These are phyloP conservation scores for Lepiota brunneoincarnata DNA, from an alignment of 768 basidiomycete genomes.

Conservation along the genomic window DNA sequence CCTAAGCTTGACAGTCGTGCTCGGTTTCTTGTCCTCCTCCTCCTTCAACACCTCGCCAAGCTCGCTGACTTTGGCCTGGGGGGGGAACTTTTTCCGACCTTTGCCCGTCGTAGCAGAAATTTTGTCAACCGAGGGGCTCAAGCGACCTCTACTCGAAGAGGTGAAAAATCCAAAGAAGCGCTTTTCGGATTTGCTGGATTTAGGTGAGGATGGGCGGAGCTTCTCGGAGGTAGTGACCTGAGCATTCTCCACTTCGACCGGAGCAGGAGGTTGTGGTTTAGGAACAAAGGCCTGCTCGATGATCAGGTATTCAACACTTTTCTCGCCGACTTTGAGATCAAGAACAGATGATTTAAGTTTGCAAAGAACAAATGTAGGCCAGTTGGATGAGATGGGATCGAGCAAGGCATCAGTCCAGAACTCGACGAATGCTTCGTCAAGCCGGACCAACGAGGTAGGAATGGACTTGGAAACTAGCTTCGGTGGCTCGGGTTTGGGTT, in stretches of 20 bases:
- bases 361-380: conserved; percentile 72
- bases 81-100: conserved; percentile 33
- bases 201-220: conserved; percentile 31
- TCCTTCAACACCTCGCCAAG: conserved; percentile 69
- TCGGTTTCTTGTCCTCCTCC: conserved; percentile 31
- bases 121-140: conserved; percentile 26
- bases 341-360: conserved; percentile 48
- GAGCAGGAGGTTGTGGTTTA: conserved; percentile 30
- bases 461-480: conserved; percentile 38
- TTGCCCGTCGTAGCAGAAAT: conserved; percentile 28
- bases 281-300: conserved; percentile 59
- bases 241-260: conserved; percentile 9
- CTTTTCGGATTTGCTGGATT: conserved; percentile 55
- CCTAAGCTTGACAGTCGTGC: conserved; percentile 20
- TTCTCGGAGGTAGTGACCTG: conserved; percentile 5
- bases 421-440: conserved; percentile 83
- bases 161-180: conserved; percentile 62
- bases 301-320: conserved; percentile 59
- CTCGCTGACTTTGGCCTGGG: conserved; percentile 46
- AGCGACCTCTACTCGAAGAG: conserved; percentile 24
- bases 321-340: conserved; percentile 26
- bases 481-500: conserved; percentile 5
- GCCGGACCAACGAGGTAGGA: conserved; percentile 44
- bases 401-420: conserved; percentile 77
- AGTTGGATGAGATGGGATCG: conserved; percentile 61